Conservation (phyloP, 176 grass and related monocot genomes). For the Zea mays region Zm-B73-REFERENCE-NAM-5.0 NC_050103.1:41888501-41889000, state of each 20-base stretch:
- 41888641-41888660: neutral
- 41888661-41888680: neutral
- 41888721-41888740: slow-evolving; percentile 85
- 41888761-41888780: slow-evolving; percentile 77
- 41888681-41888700: neutral
- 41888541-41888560: too few species aligned
- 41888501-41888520: neutral
- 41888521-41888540: too few species aligned
- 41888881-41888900: neutral
- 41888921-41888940: slow-evolving; percentile 70
- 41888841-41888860: slow-evolving; percentile 78
- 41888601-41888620: slow-evolving; percentile 78
- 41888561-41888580: neutral
- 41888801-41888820: slow-evolving; percentile 72
- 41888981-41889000: slow-evolving; percentile 76
- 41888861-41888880: neutral
- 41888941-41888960: slow-evolving; percentile 70
- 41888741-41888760: slow-evolving; percentile 78
- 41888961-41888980: slow-evolving; percentile 69
- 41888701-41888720: slow-evolving; percentile 29
- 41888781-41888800: slow-evolving; percentile 95
- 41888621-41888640: slow-evolving; percentile 42
- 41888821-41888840: slow-evolving; percentile 61
- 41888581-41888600: slow-evolving; percentile 94
- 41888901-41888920: neutral